These are phyloP conservation scores for Camelina laxa DNA, from an alignment of 345 rosid species.

Conservation along the genomic window DNA sequence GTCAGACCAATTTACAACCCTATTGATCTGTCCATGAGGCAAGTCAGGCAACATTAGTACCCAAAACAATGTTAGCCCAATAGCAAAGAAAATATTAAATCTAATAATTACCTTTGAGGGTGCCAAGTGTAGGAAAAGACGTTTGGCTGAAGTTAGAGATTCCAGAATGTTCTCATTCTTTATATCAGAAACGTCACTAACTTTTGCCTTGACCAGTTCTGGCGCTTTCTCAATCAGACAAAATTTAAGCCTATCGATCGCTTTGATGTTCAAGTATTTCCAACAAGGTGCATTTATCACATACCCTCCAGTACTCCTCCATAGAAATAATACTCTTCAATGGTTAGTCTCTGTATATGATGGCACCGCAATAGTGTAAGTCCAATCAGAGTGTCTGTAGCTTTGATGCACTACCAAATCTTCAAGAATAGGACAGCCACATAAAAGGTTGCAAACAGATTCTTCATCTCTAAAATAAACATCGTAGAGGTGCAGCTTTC, in stretches of 20 bases:
- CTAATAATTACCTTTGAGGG: conserved; percentile 2
- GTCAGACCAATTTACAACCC: no score
- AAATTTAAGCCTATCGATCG: neutral
- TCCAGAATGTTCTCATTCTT: conserved; percentile 4
- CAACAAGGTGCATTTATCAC: conserved; percentile 17
- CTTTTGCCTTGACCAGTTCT: conserved; percentile 10
- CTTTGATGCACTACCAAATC: neutral
- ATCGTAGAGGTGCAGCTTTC: neutral
- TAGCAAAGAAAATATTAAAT: neutral
- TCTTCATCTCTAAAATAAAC: neutral
- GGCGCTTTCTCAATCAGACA: conserved; percentile 9
- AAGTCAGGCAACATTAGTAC: neutral
- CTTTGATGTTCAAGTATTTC: conserved; percentile 7
- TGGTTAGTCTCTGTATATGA: conserved; percentile 7
- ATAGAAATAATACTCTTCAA: neutral
- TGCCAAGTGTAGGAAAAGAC: conserved; percentile 9
- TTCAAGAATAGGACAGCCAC: conserved; percentile 12
- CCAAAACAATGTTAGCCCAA: neutral
- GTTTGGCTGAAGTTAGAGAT: neutral
- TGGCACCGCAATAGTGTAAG: neutral
- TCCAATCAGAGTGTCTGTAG: no score
- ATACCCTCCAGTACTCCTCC: neutral
- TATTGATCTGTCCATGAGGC: neutral
- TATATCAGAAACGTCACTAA: neutral
- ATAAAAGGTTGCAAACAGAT: conserved; percentile 8